Evolutionary conservation across 495 filamentous ascomycete genomes (phyloP).

Genomic region (Cercophora scortea): DNA sequence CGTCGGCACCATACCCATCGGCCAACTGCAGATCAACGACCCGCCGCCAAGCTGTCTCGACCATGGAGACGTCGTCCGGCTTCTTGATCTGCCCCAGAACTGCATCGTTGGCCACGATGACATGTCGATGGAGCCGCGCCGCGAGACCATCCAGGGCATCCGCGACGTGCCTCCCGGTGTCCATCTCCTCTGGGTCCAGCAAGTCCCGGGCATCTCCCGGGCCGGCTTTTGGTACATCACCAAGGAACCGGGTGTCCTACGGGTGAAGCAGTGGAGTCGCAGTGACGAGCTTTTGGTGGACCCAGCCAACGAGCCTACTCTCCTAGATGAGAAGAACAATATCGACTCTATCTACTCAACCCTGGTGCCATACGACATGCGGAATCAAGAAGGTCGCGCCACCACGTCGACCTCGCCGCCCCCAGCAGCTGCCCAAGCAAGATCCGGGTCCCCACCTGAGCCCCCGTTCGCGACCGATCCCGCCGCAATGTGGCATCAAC

Average conservation of each 20-base stretch:
- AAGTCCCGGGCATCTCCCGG: constrained; percentile 28
- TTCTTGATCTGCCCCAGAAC: constrained; percentile 30
- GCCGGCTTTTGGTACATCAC: constrained; percentile 55
- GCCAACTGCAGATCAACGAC: constrained; percentile 27
- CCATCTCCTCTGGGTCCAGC: constrained; percentile 53
- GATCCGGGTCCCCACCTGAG: constrained; percentile 1
- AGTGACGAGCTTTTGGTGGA: constrained; percentile 41
- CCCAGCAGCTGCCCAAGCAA: neutral
- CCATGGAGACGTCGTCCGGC: constrained; percentile 36
- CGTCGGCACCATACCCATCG: constrained; percentile 26
- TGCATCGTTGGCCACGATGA: constrained; percentile 41
- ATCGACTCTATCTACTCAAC: constrained; percentile 27
- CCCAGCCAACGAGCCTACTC: constrained; percentile 27
- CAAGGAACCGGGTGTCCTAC: constrained; percentile 26
- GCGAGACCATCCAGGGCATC: constrained; percentile 44
- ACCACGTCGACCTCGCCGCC: neutral
- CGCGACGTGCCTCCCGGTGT: constrained; percentile 49
- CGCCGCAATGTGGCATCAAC: constrained; percentile 25
- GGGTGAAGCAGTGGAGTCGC: constrained; percentile 54
- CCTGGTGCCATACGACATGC: constrained; percentile 31
- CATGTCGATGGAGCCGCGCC: constrained; percentile 27
- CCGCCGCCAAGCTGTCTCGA: constrained; percentile 6
- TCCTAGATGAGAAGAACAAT: constrained; percentile 21
- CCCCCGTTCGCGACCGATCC: constrained; percentile 6
- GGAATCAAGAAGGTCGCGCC: neutral